phyloP scores from a whole-genome alignment of 2,329 filamentous ascomycete species.

The Cercospora sesami region DNA sequence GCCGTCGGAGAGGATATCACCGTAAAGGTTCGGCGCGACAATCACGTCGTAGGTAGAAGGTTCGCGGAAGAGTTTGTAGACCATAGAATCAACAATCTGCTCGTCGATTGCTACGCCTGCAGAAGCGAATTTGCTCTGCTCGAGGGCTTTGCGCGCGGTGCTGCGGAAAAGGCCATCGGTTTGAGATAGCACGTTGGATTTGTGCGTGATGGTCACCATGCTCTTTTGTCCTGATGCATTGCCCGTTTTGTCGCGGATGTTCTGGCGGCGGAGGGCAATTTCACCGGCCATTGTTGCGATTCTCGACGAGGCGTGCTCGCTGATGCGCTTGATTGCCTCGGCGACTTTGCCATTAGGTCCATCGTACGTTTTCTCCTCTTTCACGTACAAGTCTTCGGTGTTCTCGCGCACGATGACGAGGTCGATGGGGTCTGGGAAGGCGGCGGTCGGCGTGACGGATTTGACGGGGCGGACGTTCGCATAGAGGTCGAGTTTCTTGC shows the following conservation, averaged over 20 bases:
- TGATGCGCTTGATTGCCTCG: slow-evolving; percentile 97
- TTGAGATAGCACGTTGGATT: slow-evolving; percentile 94
- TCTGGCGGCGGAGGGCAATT: slow-evolving; percentile 83
- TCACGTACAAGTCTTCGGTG: slow-evolving; percentile 97
- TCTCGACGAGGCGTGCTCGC: slow-evolving; percentile 76
- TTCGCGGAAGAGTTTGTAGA: slow-evolving; percentile 98
- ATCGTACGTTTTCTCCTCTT: slow-evolving; percentile 85
- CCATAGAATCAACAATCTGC: slow-evolving; percentile 99
- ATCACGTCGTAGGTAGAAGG: slow-evolving; percentile 95
- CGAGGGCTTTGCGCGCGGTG: slow-evolving; percentile 72
- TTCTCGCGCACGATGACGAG: slow-evolving; percentile 99
- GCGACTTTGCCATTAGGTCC: slow-evolving; percentile 76
- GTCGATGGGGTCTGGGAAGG: slow-evolving; percentile 67
- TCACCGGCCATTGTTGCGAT: slow-evolving; percentile 94
- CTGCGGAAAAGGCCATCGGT: slow-evolving; percentile 94
- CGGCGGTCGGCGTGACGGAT: slow-evolving; percentile 64
- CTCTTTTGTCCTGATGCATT: slow-evolving; percentile 65
- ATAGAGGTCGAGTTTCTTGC: slow-evolving; percentile 92
- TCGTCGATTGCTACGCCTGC: slow-evolving; percentile 71
- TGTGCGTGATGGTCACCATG: slow-evolving; percentile 95
- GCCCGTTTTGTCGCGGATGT: slow-evolving; percentile 64
- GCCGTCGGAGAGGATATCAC: slow-evolving; percentile 93
- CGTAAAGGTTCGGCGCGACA: slow-evolving; percentile 95
- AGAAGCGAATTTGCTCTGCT: slow-evolving; percentile 61
- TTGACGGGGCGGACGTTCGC: slow-evolving; percentile 98